Base-by-base conservation (phyloP, 768 basidiomycete species). In the Rhodotorula diobovata region DNA sequence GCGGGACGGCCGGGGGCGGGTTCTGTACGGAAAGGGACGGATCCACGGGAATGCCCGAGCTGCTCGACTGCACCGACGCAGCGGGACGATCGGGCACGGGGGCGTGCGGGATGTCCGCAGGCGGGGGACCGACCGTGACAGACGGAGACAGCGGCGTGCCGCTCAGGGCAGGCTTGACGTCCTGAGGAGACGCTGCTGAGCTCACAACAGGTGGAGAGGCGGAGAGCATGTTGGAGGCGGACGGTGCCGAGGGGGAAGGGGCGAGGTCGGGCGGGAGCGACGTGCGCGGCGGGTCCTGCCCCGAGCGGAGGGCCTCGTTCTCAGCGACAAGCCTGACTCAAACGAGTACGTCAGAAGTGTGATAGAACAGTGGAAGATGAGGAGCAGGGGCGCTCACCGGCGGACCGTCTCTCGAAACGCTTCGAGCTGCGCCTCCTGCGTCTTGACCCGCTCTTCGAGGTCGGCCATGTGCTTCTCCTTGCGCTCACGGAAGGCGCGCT, bases 381-480 rank as follows among this genome's bases (percentile, higher is more conserved):
- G 25, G 10, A 37, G n/a, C 20, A 16, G 37, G 2, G 20, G 14
- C 1, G 25, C 64, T 16, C 45, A 74, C 73, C 48, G 53, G 2
- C 51, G 45, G 9, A 71, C 48, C 2, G 66, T n/a, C 8, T 63
- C 58, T 3, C 59, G 39, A 8, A 43, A 69, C 28, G 45, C 23
- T 1, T 88, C 86, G 73, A 91, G 90, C 81, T 91, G 89, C 10
- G 87, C 87, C 78, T 93, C 91, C 34, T 97, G 87, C 51, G 87
- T 88, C 6, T 90, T 87, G 30, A 97, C 88, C 79, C 93, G 87
- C 80, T 93, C 92, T 80, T 98, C 95, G 64, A 98, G 84, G 90
- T 96, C 93, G 79, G 90, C 90, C 71, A 97, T 92, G 79, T 94
- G 92, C 77, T 91, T 92, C 82, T 98, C 95, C 81, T 97, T 94